Conservation (phyloP, 257 asterid genomes). For the Nicotiana undulata region DNA sequence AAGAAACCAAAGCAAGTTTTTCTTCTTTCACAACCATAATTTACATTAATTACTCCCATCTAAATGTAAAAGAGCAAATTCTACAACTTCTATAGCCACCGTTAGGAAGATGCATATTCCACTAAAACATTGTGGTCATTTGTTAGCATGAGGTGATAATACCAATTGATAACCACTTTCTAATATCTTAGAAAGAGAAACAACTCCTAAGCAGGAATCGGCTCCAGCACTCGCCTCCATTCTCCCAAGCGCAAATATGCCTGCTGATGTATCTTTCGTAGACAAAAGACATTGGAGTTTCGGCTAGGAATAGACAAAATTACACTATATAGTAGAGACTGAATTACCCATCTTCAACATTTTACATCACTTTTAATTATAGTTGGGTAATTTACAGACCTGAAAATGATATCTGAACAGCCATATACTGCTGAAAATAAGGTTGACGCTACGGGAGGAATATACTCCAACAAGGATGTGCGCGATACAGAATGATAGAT, state of each 20-base stretch:
- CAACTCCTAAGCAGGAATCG: background rate
- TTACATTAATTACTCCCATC: background rate
- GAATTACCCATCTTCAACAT: background rate
- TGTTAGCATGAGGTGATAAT: background rate
- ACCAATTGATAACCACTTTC: background rate
- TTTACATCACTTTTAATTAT: background rate
- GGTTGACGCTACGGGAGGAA: background rate
- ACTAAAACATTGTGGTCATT: background rate
- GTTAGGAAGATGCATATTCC: background rate
- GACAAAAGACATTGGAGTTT: background rate
- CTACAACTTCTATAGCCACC: background rate
- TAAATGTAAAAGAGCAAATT: background rate
- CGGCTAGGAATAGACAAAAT: background rate
- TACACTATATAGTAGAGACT: background rate
- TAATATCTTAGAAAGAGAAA: background rate
- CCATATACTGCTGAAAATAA: background rate
- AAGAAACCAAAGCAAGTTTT: background rate
- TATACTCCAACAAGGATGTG: background rate
- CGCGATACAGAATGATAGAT: background rate
- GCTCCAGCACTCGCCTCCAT: background rate
- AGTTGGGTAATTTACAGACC: background rate
- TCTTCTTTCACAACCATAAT: background rate
- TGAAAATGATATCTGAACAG: background rate
- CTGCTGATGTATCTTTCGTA: too few relatives aligned
- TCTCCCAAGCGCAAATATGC: background rate